Percentiles rank a stretch among this genome's conserved stretches.
These are phyloP conservation scores for Verbascum thapsus DNA, from an alignment of 257 asterid species.

Conservation along the genomic window DNA sequence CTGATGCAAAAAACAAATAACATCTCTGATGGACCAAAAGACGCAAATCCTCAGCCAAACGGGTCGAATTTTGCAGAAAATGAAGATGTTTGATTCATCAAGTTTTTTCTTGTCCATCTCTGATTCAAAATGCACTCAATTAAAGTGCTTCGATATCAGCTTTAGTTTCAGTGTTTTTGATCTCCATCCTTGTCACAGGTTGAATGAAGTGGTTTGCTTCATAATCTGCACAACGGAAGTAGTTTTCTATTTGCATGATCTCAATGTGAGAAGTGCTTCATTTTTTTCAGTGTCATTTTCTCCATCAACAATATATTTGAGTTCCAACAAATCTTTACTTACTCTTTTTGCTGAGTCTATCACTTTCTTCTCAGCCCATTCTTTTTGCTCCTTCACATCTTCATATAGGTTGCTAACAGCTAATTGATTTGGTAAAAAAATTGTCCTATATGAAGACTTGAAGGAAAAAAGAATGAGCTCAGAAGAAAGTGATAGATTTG, in stretches of 20 bases:
- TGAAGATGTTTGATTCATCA: slow-evolving; percentile 15
- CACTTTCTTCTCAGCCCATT: slow-evolving; percentile 14
- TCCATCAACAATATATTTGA: too few relatives aligned
- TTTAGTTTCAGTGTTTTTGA: too few relatives aligned
- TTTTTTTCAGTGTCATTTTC: too few relatives aligned
- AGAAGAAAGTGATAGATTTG: slow-evolving; percentile 23
- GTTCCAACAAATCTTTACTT: background rate
- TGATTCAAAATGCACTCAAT: too few relatives aligned
- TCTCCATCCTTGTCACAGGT: too few relatives aligned
- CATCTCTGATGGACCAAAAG: background rate
- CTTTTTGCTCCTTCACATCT: background rate
- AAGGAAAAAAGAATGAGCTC: slow-evolving; percentile 28
- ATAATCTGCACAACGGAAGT: too few relatives aligned
- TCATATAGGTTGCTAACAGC: slow-evolving; percentile 1
- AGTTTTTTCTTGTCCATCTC: too few relatives aligned
- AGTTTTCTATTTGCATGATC: too few relatives aligned
- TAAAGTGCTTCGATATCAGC: too few relatives aligned
- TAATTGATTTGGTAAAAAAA: too few relatives aligned
- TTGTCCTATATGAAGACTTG: slow-evolving; percentile 24
- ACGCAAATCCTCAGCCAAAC: slow-evolving; percentile 5
- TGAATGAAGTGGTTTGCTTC: too few relatives aligned
- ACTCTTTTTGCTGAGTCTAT: slow-evolving; percentile 12
- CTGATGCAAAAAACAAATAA: slow-evolving; percentile 8
- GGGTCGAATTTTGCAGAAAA: background rate
- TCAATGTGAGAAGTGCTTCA: too few relatives aligned